Evolutionary conservation across 805 yeast genomes (phyloP), one percentile per base, ranked within the genome.

Genomic region (Pichia gijzeniarum): DNA sequence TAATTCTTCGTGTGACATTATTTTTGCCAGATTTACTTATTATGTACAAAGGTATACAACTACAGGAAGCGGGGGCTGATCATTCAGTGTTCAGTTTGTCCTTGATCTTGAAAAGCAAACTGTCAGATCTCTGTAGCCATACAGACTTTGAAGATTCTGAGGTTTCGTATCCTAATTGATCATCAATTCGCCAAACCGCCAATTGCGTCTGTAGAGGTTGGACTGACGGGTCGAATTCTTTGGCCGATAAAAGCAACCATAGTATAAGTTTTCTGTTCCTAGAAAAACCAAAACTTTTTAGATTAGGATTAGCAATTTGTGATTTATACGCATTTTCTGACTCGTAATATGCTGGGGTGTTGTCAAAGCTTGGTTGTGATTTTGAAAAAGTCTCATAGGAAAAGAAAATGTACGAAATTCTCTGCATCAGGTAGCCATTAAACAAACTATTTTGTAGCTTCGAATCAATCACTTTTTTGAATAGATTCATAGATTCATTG

Each of bases 161-260:
- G 12, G 3, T 16, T 27, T 35, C 19, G 2, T 35, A 28, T 2
- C 40, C 46, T 14, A 33, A 21, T 17, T 44, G 48, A 9, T 49
- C 38, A 32, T 61, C 63, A 4, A 61, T 52, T 28, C 52, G 40
- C 48, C 58, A 50, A 1, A 62, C 38, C 18, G 61, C 38, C 2
- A 60, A 21, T n/a, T 44, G 48, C 2, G 55, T 55, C 41, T 63
- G 65, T 2, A 52, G 40, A 1, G 64, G 60, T 17, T 56, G 58
- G 9, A 52, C 47, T 8, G 32, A 47, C 2, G 63, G 62, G 41
- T 72, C 71, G 84, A 95, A 80, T 57, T 84, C 85, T 45, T 76
- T 76, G 6, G 88, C 82, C 0, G 96, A 81, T 22, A 89, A 59
- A 22, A 89, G 59, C 52, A 74, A 73, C 87, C 95, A 89, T 25